These are phyloP conservation scores for Alternaria angustiovoidea DNA, from an alignment of 2,329 filamentous ascomycete genomes.

Conservation along the genomic window DNA sequence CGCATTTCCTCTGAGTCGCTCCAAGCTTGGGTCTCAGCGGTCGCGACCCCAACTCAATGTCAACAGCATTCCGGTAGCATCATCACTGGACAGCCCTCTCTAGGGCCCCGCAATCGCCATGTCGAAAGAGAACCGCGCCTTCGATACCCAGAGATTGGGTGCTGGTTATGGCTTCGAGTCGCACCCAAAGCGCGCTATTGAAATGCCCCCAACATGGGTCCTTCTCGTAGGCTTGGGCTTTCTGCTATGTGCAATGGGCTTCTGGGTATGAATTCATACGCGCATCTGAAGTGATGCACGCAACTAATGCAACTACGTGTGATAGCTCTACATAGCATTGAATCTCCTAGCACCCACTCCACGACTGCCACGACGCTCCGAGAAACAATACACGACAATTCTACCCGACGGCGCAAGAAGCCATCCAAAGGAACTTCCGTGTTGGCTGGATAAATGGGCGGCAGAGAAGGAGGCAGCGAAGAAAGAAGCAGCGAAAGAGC, in stretches of 20 bases:
- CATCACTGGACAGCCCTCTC: constrained; percentile 19
- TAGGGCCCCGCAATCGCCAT: constrained; percentile 23
- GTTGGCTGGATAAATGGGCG: constrained; percentile 84
- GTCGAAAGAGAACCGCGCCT: constrained; percentile 36
- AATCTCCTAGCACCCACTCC: constrained; percentile 82
- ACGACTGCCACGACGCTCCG: constrained; percentile 74
- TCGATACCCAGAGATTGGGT: constrained; percentile 32
- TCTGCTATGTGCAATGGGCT: constrained; percentile 32
- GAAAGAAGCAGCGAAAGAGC: constrained; percentile 36
- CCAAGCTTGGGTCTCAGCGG: constrained; percentile 7
- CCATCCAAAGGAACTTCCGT: constrained; percentile 70
- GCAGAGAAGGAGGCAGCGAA: constrained; percentile 61
- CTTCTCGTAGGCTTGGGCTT: constrained; percentile 38
- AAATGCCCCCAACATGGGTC: constrained; percentile 46
- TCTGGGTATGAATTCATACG: constrained; percentile 37
- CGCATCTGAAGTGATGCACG: not conserved
- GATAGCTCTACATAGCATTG: constrained; percentile 71
- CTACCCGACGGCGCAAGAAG: constrained; percentile 68
- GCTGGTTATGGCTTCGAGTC: constrained; percentile 41
- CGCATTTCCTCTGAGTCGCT: not conserved
- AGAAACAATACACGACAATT: constrained; percentile 86
- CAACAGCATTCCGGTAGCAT: constrained; percentile 28
- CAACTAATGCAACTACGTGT: constrained; percentile 3
- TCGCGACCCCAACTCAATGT: constrained; percentile 29
- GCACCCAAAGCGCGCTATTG: constrained; percentile 27